Percentiles rank a stretch among this genome's conserved stretches.
phyloP scores from a whole-genome alignment of 768 basidiomycete genomes.

The Leccinum arenicola region DNA sequence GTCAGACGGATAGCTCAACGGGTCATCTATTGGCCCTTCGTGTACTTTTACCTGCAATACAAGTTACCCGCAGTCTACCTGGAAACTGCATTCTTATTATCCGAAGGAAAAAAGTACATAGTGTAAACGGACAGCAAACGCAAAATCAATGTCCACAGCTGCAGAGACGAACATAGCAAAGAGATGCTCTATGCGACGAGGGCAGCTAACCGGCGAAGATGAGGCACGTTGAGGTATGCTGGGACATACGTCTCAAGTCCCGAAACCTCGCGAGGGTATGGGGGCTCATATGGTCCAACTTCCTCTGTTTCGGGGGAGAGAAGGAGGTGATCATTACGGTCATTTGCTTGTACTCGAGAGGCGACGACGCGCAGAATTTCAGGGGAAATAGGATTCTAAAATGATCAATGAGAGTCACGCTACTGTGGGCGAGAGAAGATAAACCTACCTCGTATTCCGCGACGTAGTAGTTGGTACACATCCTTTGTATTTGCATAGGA shows the following conservation, averaged over 20 bases:
- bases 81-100: constrained; percentile 17
- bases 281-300: constrained; percentile 92
- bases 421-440: not conserved
- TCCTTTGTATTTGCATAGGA: constrained; percentile 98
- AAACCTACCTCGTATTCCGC: constrained; percentile 91
- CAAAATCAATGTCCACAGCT: constrained; percentile 2
- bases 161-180: not conserved
- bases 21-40: not conserved
- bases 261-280: constrained; percentile 90
- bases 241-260: constrained; percentile 97
- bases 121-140: constrained; percentile 19
- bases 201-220: constrained; percentile 83
- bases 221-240: constrained; percentile 86
- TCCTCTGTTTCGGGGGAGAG: constrained; percentile 96
- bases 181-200: constrained; percentile 60
- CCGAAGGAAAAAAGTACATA: constrained; percentile 18
- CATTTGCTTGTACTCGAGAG: constrained; percentile 91
- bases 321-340: constrained; percentile 94
- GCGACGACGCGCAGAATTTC: constrained; percentile 97
- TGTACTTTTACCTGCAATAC: not conserved
- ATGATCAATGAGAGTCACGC: constrained; percentile 3
- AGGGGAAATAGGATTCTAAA: constrained; percentile 90
- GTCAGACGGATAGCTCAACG: not conserved
- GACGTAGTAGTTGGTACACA: constrained; percentile 98
- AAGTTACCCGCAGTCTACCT: constrained; percentile 1